A percentile compares a stretch with the other conserved stretches of the same genome.
phyloP scores from a whole-genome alignment of 352 stramenopile species.

The Phytophthora boehmeriae region DNA sequence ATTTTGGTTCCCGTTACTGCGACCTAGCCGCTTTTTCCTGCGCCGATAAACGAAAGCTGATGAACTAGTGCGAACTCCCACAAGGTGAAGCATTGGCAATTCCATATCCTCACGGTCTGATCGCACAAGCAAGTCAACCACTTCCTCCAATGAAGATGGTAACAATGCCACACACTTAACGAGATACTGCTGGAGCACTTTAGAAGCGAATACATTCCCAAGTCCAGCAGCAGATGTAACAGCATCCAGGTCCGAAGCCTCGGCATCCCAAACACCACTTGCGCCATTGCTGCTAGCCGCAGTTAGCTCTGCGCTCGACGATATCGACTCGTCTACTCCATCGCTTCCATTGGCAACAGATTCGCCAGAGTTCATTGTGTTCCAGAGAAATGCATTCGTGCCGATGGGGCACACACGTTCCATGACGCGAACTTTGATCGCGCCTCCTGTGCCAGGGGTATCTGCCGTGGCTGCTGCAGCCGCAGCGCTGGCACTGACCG shows the following conservation, averaged over 20 bases:
- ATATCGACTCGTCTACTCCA: constrained; percentile 17
- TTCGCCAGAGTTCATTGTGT: constrained; percentile 61
- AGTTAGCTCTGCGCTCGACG: constrained; percentile 15
- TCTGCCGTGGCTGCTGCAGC: constrained; percentile 27
- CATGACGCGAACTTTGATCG: constrained; percentile 46
- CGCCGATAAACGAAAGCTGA: constrained; percentile 62
- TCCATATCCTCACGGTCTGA: constrained; percentile 75
- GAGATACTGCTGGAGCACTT: constrained; percentile 76
- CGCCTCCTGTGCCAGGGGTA: constrained; percentile 20
- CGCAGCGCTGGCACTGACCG: constrained; percentile 38
- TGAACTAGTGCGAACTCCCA: constrained; percentile 60
- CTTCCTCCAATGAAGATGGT: constrained; percentile 66
- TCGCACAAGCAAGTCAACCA: constrained; percentile 68
- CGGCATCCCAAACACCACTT: constrained; percentile 29
- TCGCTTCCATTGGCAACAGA: constrained; percentile 30
- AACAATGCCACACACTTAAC: constrained; percentile 72
- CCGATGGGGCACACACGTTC: constrained; percentile 72
- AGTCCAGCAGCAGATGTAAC: constrained; percentile 35
- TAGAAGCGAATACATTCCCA: constrained; percentile 51
- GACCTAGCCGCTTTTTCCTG: constrained; percentile 44
- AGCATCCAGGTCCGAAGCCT: constrained; percentile 40
- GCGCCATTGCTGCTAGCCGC: constrained; percentile 13
- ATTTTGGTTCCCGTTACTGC: constrained; percentile 27
- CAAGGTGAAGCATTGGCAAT: constrained; percentile 68
- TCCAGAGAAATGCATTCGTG: constrained; percentile 67